Percentiles rank a stretch among this genome's conserved stretches.
Conservation (phyloP, 1,139 yeast species). For the Candida sanyaensis region DNA sequence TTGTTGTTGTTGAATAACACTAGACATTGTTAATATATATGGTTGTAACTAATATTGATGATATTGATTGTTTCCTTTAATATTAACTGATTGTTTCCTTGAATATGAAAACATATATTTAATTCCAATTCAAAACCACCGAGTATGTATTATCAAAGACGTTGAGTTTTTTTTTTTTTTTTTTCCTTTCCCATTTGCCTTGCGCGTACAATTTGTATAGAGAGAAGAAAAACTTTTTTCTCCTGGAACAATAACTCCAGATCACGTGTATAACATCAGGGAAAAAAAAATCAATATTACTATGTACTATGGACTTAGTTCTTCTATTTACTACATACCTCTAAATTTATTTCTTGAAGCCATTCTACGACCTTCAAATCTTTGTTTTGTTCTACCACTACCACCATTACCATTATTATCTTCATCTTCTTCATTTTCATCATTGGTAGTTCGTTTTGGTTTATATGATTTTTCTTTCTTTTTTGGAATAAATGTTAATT, state of each 20-base stretch:
- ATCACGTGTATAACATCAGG: no score
- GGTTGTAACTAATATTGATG: neutral
- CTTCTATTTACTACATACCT: conserved; percentile 56
- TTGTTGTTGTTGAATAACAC: neutral
- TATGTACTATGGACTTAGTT: no score
- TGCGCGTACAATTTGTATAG: no score
- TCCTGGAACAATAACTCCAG: no score
- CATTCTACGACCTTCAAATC: conserved; percentile 82
- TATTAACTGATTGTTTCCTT: neutral
- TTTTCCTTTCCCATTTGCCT: neutral
- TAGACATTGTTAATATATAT: neutral
- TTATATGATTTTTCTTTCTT: conserved; percentile 39
- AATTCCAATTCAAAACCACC: neutral
- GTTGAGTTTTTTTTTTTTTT: neutral
- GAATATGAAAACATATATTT: neutral
- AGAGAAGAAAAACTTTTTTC: no score
- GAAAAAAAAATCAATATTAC: no score
- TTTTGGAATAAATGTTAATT: conserved; percentile 22
- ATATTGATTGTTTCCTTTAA: neutral
- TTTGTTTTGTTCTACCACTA: conserved; percentile 74
- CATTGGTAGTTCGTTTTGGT: conserved; percentile 18
- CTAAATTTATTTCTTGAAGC: conserved; percentile 89
- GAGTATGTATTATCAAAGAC: no score
- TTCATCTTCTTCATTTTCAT: conserved; percentile 29
- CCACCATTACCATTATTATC: conserved; percentile 44